These are phyloP conservation scores for Lippia alba DNA, from an alignment of 305 asterid genomes.

Conservation along the genomic window DNA sequence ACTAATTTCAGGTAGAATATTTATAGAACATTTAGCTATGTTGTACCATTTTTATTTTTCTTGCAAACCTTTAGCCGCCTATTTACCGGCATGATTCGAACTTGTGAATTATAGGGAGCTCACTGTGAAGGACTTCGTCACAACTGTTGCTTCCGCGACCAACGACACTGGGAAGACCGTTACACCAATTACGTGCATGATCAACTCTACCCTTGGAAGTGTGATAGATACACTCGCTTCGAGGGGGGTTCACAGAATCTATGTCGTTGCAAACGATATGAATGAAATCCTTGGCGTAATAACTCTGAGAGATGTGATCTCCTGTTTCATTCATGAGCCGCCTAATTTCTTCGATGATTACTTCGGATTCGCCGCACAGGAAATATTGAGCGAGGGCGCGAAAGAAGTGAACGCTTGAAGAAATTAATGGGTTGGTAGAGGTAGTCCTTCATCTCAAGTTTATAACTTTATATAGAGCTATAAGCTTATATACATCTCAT, in stretches of 20 bases:
- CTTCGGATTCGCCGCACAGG: constrained; percentile 65
- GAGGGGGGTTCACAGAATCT: constrained; percentile 52
- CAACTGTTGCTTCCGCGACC: constrained; percentile 49
- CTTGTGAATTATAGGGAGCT: constrained; percentile 55
- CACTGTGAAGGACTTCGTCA: constrained; percentile 67
- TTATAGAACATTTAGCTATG: too few species aligned
- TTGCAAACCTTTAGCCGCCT: too few species aligned
- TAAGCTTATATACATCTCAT: too few species aligned
- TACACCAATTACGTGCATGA: constrained; percentile 76
- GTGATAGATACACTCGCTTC: constrained; percentile 59
- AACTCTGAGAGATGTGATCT: constrained; percentile 69
- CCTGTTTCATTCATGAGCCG: constrained; percentile 63
- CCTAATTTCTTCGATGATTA: constrained; percentile 59
- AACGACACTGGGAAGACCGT: constrained; percentile 46
- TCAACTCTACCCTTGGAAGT: constrained; percentile 48
- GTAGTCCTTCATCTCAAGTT: too few species aligned
- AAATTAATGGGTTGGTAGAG: background rate
- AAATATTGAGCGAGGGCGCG: constrained; percentile 40
- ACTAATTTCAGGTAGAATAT: constrained; percentile 60
- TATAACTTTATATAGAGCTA: too few species aligned
- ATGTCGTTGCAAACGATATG: constrained; percentile 44
- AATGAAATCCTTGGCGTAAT: constrained; percentile 57
- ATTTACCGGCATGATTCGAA: too few species aligned
- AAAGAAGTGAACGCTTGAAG: background rate
- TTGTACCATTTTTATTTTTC: too few species aligned